Conservation (phyloP, 441 rosid species). For the Croton setiger region DNA sequence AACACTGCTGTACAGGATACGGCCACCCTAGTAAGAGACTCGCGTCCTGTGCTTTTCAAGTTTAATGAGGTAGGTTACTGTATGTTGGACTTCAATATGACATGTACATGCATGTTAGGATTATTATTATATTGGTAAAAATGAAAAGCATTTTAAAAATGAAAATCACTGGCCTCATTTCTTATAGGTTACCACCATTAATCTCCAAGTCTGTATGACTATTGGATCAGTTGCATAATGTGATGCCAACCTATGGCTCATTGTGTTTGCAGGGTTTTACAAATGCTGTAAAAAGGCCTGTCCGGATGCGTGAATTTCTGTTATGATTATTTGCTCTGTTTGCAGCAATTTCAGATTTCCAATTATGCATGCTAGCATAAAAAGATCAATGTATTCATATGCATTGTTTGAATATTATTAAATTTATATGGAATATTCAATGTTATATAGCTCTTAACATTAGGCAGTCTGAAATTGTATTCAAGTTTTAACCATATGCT, state of each 20-base stretch:
- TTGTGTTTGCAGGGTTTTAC: slow-evolving; percentile 65
- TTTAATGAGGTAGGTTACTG: slow-evolving; percentile 69
- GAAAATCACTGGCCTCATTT: neutral
- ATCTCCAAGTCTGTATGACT: neutral
- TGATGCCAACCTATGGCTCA: neutral
- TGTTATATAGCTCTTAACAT: neutral
- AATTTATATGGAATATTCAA: neutral
- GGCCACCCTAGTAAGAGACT: slow-evolving; percentile 56
- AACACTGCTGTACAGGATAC: slow-evolving; percentile 38
- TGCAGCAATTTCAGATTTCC: neutral
- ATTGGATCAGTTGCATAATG: neutral
- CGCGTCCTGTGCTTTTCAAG: slow-evolving; percentile 78
- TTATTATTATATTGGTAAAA: too few species aligned
- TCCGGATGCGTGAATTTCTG: slow-evolving; percentile 74
- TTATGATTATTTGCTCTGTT: slow-evolving; percentile 21
- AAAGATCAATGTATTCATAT: neutral
- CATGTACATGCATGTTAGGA: neutral
- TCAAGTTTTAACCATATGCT: neutral
- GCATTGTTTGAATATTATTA: neutral
- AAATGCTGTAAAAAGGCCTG: slow-evolving; percentile 91
- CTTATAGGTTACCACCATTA: neutral
- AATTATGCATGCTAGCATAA: neutral
- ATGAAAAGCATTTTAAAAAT: neutral
- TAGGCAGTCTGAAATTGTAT: neutral
- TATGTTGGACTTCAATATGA: neutral